phyloP scores from a whole-genome alignment of 2,329 filamentous ascomycete genomes.

The Fonsecaea erecta region DNA sequence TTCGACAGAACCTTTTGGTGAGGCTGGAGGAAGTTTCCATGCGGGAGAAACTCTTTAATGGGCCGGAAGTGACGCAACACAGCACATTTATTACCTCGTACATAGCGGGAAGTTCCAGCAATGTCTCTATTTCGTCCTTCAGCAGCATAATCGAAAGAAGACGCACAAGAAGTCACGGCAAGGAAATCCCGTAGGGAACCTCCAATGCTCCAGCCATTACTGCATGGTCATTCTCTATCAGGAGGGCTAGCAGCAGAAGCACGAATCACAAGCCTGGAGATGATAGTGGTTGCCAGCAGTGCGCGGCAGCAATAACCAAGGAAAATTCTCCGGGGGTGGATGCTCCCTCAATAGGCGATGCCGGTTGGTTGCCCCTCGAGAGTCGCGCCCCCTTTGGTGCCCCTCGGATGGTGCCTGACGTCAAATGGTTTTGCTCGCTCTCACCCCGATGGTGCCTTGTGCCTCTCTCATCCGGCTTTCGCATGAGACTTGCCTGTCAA shows the following conservation, averaged over 20 bases:
- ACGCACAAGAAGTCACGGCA: not conserved
- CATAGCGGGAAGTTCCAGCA: not conserved
- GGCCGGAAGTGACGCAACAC: not conserved
- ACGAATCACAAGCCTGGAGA: not conserved
- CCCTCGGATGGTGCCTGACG: slow-evolving; percentile 11
- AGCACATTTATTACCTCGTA: no score
- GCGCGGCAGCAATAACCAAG: slow-evolving; percentile 2
- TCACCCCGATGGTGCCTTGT: not conserved
- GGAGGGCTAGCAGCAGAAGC: not conserved
- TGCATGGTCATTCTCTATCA: not conserved
- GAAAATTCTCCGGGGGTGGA: not conserved
- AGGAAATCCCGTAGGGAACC: not conserved
- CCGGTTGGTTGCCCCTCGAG: slow-evolving; percentile 4
- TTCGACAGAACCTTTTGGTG: not conserved
- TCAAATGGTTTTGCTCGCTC: slow-evolving; percentile 7
- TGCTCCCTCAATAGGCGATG: not conserved
- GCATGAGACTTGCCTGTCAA: slow-evolving; percentile 12
- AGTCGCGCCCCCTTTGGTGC: no score
- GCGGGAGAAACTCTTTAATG: not conserved
- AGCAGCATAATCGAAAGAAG: not conserved
- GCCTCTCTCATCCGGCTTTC: slow-evolving; percentile 9
- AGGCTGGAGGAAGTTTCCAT: not conserved
- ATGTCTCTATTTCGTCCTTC: not conserved
- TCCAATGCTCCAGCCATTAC: not conserved
- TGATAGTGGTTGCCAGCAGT: not conserved